A percentile compares a stretch with the other conserved stretches of the same genome.
phyloP scores from a whole-genome alignment of 2,329 filamentous ascomycete species.

The Calonectria pteridis region DNA sequence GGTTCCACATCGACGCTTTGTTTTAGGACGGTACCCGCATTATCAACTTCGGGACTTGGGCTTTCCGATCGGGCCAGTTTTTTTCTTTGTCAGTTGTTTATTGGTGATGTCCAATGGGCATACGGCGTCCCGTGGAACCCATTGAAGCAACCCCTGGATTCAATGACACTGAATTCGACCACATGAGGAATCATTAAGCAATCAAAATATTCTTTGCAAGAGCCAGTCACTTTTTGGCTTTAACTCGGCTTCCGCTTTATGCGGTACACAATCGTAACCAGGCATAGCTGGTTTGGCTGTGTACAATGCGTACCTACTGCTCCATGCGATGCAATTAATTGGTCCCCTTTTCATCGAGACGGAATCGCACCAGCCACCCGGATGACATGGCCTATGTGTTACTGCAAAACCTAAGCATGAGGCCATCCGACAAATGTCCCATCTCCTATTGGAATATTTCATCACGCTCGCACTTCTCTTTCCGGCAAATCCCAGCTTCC shows the following conservation, averaged over 20 bases:
- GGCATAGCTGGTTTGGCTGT: background rate
- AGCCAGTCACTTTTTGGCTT: background rate
- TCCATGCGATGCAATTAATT: background rate
- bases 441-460: slow-evolving; percentile 33
- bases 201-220: background rate
- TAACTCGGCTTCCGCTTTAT: background rate
- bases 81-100: background rate
- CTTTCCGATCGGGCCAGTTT: slow-evolving; percentile 26
- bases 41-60: slow-evolving; percentile 11
- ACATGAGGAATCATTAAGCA: background rate
- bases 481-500: slow-evolving; percentile 30
- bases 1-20: slow-evolving; percentile 18
- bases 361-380: background rate
- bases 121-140: background rate
- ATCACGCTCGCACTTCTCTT: slow-evolving; percentile 15
- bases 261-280: background rate
- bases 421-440: slow-evolving; percentile 21
- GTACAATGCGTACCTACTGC: background rate
- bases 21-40: slow-evolving; percentile 8
- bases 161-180: background rate
- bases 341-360: background rate
- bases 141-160: slow-evolving; percentile 6
- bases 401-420: slow-evolving; percentile 14
- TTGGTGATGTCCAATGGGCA: background rate
- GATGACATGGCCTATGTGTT: background rate